phyloP scores from a whole-genome alignment of 2,329 filamentous ascomycete genomes.

The Stachybotrys chartarum region DNA sequence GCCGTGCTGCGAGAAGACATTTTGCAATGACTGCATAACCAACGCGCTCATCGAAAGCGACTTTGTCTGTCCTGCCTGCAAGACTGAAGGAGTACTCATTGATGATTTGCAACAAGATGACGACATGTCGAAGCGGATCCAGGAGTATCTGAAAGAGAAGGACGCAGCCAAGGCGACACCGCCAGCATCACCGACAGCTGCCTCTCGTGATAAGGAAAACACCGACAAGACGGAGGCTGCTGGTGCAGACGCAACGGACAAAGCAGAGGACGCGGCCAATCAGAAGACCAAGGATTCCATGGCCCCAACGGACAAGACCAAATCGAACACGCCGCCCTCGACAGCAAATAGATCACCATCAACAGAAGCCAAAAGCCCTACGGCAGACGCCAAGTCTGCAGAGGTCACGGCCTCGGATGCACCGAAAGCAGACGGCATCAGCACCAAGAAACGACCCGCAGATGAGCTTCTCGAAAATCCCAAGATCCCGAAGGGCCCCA shows the following conservation, averaged over 20 bases:
- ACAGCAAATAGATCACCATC: constrained; percentile 17
- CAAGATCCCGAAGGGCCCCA: constrained; percentile 57
- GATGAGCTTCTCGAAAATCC: constrained; percentile 63
- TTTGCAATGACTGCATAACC: constrained; percentile 99
- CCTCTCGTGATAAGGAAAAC: constrained; percentile 10
- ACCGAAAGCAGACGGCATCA: constrained; percentile 21
- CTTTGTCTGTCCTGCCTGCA: constrained; percentile 89
- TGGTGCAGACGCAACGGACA: constrained; percentile 18
- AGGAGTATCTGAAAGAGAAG: constrained; percentile 60
- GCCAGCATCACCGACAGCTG: constrained; percentile 22
- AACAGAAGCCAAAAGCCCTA: constrained; percentile 13
- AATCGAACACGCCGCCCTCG: constrained; percentile 20
- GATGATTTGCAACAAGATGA: constrained; percentile 84
- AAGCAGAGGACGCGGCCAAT: constrained; percentile 29
- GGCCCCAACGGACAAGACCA: constrained; percentile 23
- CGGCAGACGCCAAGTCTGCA: constrained; percentile 27
- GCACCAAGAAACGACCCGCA: constrained; percentile 73
- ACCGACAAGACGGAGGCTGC: constrained; percentile 31
- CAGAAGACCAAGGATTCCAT: constrained; percentile 12
- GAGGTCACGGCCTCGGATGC: constrained; percentile 24
- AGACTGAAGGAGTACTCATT: constrained; percentile 83
- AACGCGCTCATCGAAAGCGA: constrained; percentile 98
- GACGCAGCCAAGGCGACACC: constrained; percentile 38
- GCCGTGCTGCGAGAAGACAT: constrained; percentile 95
- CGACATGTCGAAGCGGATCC: constrained; percentile 70